phyloP scores from a whole-genome alignment of 1,139 yeast genomes.

The Magnusiomyces starmeri region DNA sequence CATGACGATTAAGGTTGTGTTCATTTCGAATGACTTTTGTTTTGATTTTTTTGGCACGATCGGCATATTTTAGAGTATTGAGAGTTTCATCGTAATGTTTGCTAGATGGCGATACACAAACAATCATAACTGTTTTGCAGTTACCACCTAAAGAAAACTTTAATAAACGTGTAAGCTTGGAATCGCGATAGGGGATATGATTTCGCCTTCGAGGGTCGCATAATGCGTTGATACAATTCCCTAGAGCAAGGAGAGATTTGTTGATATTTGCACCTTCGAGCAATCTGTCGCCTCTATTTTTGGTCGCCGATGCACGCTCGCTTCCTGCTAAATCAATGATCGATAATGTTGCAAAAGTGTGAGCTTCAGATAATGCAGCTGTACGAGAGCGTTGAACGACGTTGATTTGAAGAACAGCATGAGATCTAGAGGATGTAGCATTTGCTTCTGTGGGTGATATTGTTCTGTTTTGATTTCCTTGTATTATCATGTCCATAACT shows the following conservation, averaged over 20 bases:
- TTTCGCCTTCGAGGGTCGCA: slow-evolving; percentile 62
- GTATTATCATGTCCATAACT: slow-evolving; percentile 68
- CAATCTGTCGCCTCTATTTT: slow-evolving; percentile 69
- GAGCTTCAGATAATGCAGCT: slow-evolving; percentile 58
- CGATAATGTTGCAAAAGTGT: slow-evolving; percentile 70
- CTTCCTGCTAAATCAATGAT: slow-evolving; percentile 92
- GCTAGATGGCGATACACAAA: slow-evolving; percentile 81
- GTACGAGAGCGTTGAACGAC: slow-evolving; percentile 56
- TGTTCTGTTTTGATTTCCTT: slow-evolving; percentile 72
- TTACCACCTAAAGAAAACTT: slow-evolving; percentile 92
- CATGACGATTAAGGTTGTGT: slow-evolving; percentile 74
- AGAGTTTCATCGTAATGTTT: slow-evolving; percentile 86
- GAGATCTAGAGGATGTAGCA: slow-evolving; percentile 83
- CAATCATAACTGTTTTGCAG: slow-evolving; percentile 93
- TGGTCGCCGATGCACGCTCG: slow-evolving; percentile 87
- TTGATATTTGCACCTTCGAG: slow-evolving; percentile 92
- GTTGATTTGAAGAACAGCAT: slow-evolving; percentile 81
- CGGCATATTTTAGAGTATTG: slow-evolving; percentile 83
- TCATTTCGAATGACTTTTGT: slow-evolving; percentile 72
- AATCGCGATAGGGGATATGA: slow-evolving; percentile 87
- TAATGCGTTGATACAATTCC: slow-evolving; percentile 88
- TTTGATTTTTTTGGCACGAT: slow-evolving; percentile 83
- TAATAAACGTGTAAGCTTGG: slow-evolving; percentile 75
- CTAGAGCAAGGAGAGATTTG: slow-evolving; percentile 77
- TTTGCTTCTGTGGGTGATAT: slow-evolving; percentile 88